phyloP scores from a whole-genome alignment of 2,329 filamentous ascomycete species.

The Boeremia exigua region DNA sequence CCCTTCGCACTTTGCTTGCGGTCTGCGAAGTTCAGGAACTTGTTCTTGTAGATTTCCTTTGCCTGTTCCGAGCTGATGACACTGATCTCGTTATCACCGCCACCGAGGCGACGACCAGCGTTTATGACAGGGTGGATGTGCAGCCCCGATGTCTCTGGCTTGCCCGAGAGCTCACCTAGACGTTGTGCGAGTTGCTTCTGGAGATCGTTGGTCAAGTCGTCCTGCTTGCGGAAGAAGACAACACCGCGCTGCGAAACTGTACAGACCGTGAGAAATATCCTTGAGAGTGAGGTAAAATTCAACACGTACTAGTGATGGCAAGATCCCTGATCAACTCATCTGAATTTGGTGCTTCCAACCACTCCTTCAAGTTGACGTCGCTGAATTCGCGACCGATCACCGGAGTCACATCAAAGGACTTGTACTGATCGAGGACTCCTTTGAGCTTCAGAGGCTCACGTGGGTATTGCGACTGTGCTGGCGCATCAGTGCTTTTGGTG shows the following conservation, averaged over 20 bases:
- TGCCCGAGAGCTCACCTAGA: conserved; percentile 65
- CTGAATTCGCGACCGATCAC: conserved; percentile 67
- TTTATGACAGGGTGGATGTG: conserved; percentile 66
- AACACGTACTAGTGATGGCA: conserved; percentile 52
- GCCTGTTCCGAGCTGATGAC: conserved; percentile 47
- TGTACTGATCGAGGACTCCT: conserved; percentile 59
- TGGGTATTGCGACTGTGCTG: conserved; percentile 11
- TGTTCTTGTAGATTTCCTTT: conserved; percentile 42
- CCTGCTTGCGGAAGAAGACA: conserved; percentile 62
- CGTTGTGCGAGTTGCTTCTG: conserved; percentile 62
- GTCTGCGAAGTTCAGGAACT: conserved; percentile 23
- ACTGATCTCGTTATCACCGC: conserved; percentile 48
- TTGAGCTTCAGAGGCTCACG: conserved; percentile 39
- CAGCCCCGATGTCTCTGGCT: conserved; percentile 61
- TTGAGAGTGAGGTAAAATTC: no score
- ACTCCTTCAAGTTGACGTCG: conserved; percentile 65
- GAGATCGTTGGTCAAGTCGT: conserved; percentile 57
- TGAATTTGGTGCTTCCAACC: conserved; percentile 67
- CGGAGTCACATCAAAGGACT: conserved; percentile 66
- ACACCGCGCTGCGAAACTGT: conserved; percentile 60
- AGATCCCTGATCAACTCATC: conserved; percentile 71
- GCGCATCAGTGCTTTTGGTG: conserved; percentile 9
- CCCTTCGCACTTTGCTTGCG: conserved; percentile 55
- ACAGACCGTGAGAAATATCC: not conserved
- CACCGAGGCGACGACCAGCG: conserved; percentile 41